Percentiles rank a stretch among this genome's conserved stretches.
These are phyloP conservation scores for Botryobasidium botryosum DNA, from an alignment of 768 basidiomycete genomes.

Conservation along the genomic window DNA sequence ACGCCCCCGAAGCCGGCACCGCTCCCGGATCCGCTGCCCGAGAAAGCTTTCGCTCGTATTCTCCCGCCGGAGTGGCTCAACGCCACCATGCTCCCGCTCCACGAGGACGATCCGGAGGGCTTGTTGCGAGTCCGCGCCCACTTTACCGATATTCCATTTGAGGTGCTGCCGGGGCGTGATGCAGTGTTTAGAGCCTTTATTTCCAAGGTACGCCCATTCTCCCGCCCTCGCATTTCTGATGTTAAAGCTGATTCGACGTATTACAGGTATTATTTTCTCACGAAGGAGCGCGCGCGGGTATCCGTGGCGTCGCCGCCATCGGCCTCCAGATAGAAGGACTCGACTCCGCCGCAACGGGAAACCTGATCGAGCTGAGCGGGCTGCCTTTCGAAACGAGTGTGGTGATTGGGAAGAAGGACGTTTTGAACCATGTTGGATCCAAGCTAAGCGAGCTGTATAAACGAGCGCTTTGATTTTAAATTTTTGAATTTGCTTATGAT, in stretches of 20 bases:
- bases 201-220: slow-evolving; percentile 37
- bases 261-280: not conserved
- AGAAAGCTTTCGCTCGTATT: slow-evolving; percentile 59
- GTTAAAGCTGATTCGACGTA: not conserved
- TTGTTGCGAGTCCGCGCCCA: slow-evolving; percentile 43
- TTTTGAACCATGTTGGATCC: not conserved
- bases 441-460: not conserved
- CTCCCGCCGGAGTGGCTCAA: slow-evolving; percentile 51
- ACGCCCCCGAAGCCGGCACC: slow-evolving; percentile 23
- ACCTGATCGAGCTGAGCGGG: not conserved
- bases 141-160: slow-evolving; percentile 54
- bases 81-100: slow-evolving; percentile 19
- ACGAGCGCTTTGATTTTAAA: no score
- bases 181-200: slow-evolving; percentile 62
- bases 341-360: not conserved
- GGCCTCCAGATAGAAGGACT: not conserved
- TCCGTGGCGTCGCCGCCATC: not conserved
- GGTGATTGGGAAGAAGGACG: not conserved
- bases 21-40: slow-evolving; percentile 49
- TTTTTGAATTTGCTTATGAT: no score
- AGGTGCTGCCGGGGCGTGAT: slow-evolving; percentile 64
- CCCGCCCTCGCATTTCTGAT: not conserved
- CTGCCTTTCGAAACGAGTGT: not conserved
- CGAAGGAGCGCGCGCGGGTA: not conserved
- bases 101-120: slow-evolving; percentile 31